A percentile compares a stretch with the other conserved stretches of the same genome.
Conservation (phyloP, 208 protist genomes). For the Leptomonas seymouri region DNA sequence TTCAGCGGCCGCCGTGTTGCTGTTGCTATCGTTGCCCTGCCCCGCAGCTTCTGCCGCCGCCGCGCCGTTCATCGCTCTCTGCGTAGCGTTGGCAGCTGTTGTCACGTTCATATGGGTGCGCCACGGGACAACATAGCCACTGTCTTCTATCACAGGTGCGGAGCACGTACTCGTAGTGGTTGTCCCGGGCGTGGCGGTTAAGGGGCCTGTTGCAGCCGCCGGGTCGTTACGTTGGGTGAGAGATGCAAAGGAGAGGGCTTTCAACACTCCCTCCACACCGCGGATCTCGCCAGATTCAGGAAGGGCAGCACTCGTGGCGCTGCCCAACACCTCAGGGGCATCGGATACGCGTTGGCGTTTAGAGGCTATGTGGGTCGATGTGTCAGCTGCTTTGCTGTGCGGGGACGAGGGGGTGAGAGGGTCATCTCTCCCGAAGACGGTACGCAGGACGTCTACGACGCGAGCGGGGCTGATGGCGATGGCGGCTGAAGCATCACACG, state of each 20-base stretch:
- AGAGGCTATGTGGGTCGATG: neutral
- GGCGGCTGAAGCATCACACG: neutral
- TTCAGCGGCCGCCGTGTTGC: neutral
- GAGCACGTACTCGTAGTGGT: neutral
- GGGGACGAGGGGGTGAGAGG: neutral
- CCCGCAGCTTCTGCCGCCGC: neutral
- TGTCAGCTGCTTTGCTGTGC: neutral
- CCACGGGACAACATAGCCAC: conserved; percentile 31
- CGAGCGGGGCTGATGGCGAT: neutral
- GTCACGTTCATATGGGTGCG: conserved; percentile 4
- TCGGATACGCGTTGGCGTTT: neutral
- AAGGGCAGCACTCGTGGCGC: conserved; percentile 4
- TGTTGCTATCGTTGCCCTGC: neutral
- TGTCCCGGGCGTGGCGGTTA: neutral
- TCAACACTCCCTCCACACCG: conserved; percentile 18
- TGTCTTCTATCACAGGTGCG: conserved; percentile 2
- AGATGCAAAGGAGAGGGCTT: conserved; percentile 31
- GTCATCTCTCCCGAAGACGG: conserved; percentile 15
- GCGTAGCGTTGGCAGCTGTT: neutral
- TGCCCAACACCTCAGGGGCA: neutral
- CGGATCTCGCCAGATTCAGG: neutral
- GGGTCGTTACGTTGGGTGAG: conserved; percentile 11
- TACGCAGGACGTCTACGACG: conserved; percentile 12
- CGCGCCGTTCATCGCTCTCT: neutral
- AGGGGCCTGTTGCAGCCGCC: neutral